Percentiles rank a stretch among this genome's conserved stretches.
Conservation (phyloP, 108 stramenopile species). For the Skeletonema menzelii region DNA sequence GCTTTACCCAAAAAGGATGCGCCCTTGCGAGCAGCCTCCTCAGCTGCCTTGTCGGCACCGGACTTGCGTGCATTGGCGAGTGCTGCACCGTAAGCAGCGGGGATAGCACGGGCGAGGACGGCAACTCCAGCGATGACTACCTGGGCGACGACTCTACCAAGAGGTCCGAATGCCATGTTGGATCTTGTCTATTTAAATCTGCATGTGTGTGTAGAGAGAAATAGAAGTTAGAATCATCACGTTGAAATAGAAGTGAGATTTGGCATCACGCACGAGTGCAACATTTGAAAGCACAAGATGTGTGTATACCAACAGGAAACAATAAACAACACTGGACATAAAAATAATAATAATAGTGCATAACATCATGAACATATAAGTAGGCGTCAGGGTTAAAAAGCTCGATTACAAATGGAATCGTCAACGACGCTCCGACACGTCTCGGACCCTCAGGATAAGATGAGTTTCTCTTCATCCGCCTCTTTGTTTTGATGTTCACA, state of each 20-base stretch:
- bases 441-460: constrained; percentile 45
- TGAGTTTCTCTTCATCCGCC: constrained; percentile 50
- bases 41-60: constrained; percentile 39
- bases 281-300: no score
- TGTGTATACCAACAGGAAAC: no score
- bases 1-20: constrained; percentile 45
- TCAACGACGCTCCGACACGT: constrained; percentile 24
- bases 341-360: no score
- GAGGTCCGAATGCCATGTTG: constrained; percentile 50
- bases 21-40: constrained; percentile 28
- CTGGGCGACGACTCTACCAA: constrained; percentile 44
- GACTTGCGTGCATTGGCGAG: constrained; percentile 46
- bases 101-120: constrained; percentile 44
- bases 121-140: constrained; percentile 37
- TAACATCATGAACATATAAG: neutral
- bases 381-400: constrained; percentile 53
- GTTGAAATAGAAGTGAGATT: neutral
- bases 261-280: constrained; percentile 6
- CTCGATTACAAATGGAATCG: constrained; percentile 44
- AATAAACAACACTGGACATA: no score
- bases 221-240: neutral
- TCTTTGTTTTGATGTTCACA: neutral
- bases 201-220: no score
- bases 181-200: neutral
- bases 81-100: constrained; percentile 47